phyloP scores from a whole-genome alignment of 768 basidiomycete species.

The Amylocystis lapponica region DNA sequence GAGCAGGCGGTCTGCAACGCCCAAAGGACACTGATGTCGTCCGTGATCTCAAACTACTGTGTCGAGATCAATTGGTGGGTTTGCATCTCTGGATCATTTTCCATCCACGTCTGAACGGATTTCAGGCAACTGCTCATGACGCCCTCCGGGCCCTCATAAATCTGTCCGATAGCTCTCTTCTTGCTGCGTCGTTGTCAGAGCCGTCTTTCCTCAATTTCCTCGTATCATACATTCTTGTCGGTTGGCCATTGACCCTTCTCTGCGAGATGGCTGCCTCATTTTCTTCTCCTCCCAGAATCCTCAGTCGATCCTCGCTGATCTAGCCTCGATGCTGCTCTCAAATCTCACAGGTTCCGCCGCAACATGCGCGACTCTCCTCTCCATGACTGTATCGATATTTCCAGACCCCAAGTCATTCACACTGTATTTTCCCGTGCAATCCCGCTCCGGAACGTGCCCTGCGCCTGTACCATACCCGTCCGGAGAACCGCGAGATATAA shows the following conservation, averaged over 20 bases:
- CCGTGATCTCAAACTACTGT: slow-evolving; percentile 78
- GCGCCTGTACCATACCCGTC: slow-evolving; percentile 68
- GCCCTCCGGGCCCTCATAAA: slow-evolving; percentile 93
- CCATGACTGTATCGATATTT: slow-evolving; percentile 61
- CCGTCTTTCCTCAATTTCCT: slow-evolving; percentile 71
- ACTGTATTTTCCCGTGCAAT: slow-evolving; percentile 66
- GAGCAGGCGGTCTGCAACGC: slow-evolving; percentile 51
- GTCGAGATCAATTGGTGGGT: slow-evolving; percentile 80
- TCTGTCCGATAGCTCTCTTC: slow-evolving; percentile 75
- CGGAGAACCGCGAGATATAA: slow-evolving; percentile 44
- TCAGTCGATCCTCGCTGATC: slow-evolving; percentile 86
- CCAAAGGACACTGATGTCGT: slow-evolving; percentile 62
- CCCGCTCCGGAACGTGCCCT: slow-evolving; percentile 74
- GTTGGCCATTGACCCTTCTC: slow-evolving; percentile 22
- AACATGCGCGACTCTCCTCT: slow-evolving; percentile 58
- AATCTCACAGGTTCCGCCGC: slow-evolving; percentile 78
- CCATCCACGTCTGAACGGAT: slow-evolving; percentile 1
- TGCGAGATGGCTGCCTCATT: background rate
- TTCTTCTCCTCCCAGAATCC: slow-evolving; percentile 81
- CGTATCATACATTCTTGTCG: slow-evolving; percentile 84
- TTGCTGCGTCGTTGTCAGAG: slow-evolving; percentile 65
- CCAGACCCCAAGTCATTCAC: slow-evolving; percentile 41
- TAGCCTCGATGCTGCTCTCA: slow-evolving; percentile 96
- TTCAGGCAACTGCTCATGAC: slow-evolving; percentile 85
- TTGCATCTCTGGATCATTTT: slow-evolving; percentile 10